Evolutionary conservation across 2,329 filamentous ascomycete genomes (phyloP), one percentile per base, ranked within the genome.

Genomic region (Talaromyces sp.): DNA sequence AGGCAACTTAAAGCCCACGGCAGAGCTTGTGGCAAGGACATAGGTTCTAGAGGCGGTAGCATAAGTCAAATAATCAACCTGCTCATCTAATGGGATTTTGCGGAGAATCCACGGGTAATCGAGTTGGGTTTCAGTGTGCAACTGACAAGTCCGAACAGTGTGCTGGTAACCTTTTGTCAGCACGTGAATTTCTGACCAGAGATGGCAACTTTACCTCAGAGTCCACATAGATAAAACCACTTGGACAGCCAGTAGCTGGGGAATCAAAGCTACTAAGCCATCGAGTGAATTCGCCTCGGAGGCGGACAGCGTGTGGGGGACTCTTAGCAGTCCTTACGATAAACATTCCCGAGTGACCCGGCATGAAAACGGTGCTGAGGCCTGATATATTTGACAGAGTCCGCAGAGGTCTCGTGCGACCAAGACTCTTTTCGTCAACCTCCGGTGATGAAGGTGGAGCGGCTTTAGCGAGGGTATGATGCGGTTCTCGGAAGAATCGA

Each of bases 141-240:
- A 70, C 69, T 89, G 85, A 22, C 86, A 89, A 13, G 94, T 86
- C 19, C 88, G 83, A 11, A 91, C 82, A 11, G 86, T 80, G n/a
- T 89, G 86, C 63, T 89, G 52, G 9, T 4, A 37, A 46, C 16
- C 30, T 7, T 43, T 24, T 9, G 29, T 66, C 53, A 67, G 58
- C 30, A 8, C 5, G 24, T 29, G 20, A 19, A 2, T 14, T 27
- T n/a, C 8, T 16, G 20, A 16, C 32, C 14, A 14, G 3, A n/a
- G 9, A 11, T 20, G 17, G 24, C 5, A n/a, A 17, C 35, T 66
- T 61, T 64, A 80, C 80, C 56, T 76, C 70, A 14, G 79, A 81
- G 72, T 95, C 89, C 22, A 90, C 80, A 65, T 91, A 94, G 36
- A 92, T 88, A 67, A 97, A 95, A 0, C 92, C 92, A 50, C 85